Base-by-base conservation (phyloP, 495 filamentous ascomycete species). In the Aspergillus incahuasiensis region DNA sequence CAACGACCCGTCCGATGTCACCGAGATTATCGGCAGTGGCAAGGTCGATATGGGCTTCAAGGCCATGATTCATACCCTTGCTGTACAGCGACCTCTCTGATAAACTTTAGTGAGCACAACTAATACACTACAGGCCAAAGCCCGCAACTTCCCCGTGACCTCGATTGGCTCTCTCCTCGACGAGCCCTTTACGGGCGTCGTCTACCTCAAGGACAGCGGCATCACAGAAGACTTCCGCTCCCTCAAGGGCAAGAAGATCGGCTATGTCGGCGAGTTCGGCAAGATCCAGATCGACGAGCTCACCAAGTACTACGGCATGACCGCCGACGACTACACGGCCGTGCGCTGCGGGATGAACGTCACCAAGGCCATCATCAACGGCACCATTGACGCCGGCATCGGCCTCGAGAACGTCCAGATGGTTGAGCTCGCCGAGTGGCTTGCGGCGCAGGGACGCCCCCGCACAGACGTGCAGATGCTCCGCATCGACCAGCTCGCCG, bases 241-340 rank as follows among this genome's bases (percentile, higher is more conserved):
- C 48, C 72, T 89, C 40, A 81, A 81, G 64, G 84, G 86, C 47
- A 86, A 84, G 70, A 78, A 75, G 22, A 86, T 88, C 59, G 86
- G 86, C 56, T 88, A 87, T 58, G 85, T 87, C 48, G 83, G 85
- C 41, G 85, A 87, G 63, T 88, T 87, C 54, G 85, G 85, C 65
- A 88, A 88, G 82, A 87, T 87, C 63, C 85, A 86, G 71, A 87
- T 87, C 60, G 85, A 87, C 64, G 85, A 87, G 66, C 80, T 88
- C 45, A 87, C 85, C 53, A 83, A 83, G 58, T 79, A 86, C 76
- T 87, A 87, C 68, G 83, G 81, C 67, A 87, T 87, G 84, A 82
- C 79, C 8, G 74, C 83, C 6, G 74, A 77, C 15, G 82, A 87
- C 74, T 87, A 87, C 77, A 86, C 84, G 6, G 84, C 84, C 39